Percentiles rank a stretch among this genome's conserved stretches.
Conservation (phyloP, 2,329 filamentous ascomycete species). For the Cytospora mali region DNA sequence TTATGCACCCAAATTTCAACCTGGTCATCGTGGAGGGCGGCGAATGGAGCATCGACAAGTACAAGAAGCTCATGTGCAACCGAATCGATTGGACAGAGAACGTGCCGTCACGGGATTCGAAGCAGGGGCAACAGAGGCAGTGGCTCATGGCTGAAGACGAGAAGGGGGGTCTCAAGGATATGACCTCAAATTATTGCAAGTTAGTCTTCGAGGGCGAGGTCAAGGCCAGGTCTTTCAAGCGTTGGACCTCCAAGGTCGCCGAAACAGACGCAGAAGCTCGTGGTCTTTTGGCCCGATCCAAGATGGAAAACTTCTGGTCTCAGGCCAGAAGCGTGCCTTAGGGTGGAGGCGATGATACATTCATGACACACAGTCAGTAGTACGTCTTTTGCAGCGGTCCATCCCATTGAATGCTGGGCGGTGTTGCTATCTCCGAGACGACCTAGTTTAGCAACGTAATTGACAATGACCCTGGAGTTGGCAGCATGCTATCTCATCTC, state of each 20-base stretch:
- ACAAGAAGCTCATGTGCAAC: conserved; percentile 90
- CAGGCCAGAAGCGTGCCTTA: conserved; percentile 67
- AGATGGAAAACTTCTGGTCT: conserved; percentile 96
- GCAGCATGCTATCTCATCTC: neutral
- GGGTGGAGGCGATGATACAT: neutral
- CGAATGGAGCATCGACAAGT: conserved; percentile 77
- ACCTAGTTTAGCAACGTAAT: neutral
- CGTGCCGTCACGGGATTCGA: conserved; percentile 65
- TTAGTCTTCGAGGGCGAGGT: conserved; percentile 91
- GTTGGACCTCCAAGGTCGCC: conserved; percentile 88
- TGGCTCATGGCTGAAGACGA: conserved; percentile 84
- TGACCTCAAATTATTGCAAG: conserved; percentile 78
- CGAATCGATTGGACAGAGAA: conserved; percentile 97
- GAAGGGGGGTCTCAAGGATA: conserved; percentile 75
- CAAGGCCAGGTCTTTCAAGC: conserved; percentile 77
- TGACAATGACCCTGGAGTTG: neutral
- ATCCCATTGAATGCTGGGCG: neutral
- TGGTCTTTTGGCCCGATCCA: conserved; percentile 75
- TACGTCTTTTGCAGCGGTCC: neutral
- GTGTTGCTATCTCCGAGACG: neutral
- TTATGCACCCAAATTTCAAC: conserved; percentile 88
- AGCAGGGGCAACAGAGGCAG: conserved; percentile 63
- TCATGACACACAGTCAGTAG: neutral
- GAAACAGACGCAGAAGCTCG: conserved; percentile 90
- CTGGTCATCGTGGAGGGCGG: conserved; percentile 92